phyloP scores from a whole-genome alignment of 1,284 basidiomycete species.

The Neotropicomus parvogracilis region DNA sequence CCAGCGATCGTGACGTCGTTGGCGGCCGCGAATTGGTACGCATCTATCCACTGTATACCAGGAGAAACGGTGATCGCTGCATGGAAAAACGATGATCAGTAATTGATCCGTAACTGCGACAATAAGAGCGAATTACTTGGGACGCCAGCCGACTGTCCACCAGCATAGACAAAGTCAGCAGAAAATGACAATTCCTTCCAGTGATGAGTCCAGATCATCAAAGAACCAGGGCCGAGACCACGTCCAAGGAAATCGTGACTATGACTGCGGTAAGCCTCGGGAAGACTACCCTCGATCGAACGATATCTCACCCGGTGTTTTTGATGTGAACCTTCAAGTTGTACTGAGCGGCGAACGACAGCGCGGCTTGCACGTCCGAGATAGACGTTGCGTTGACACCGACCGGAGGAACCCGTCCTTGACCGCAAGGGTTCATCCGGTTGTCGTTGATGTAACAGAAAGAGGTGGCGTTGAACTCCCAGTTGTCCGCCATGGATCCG shows the following conservation, averaged over 20 bases:
- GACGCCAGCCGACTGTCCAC: background rate
- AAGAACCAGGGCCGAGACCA: background rate
- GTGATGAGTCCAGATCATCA: background rate
- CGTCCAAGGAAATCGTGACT: background rate
- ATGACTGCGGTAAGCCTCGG: background rate
- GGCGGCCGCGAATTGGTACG: background rate
- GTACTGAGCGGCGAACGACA: too few species aligned
- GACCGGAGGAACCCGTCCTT: background rate
- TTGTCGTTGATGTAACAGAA: background rate
- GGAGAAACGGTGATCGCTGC: background rate
- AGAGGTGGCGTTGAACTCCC: background rate
- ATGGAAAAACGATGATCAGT: too few species aligned
- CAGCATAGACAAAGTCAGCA: background rate
- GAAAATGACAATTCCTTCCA: background rate
- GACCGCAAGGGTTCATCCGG: background rate
- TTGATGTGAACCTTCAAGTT: too few species aligned
- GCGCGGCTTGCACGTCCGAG: too few species aligned
- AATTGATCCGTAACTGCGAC: too few species aligned
- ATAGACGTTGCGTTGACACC: background rate
- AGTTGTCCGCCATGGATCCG: background rate
- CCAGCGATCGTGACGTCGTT: background rate
- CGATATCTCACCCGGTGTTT: too few species aligned
- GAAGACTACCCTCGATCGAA: background rate
- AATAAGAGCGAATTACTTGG: background rate
- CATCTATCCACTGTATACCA: background rate